Base-by-base conservation (phyloP, 164 flowering plant species). In the Kingdonia uniflora region DNA sequence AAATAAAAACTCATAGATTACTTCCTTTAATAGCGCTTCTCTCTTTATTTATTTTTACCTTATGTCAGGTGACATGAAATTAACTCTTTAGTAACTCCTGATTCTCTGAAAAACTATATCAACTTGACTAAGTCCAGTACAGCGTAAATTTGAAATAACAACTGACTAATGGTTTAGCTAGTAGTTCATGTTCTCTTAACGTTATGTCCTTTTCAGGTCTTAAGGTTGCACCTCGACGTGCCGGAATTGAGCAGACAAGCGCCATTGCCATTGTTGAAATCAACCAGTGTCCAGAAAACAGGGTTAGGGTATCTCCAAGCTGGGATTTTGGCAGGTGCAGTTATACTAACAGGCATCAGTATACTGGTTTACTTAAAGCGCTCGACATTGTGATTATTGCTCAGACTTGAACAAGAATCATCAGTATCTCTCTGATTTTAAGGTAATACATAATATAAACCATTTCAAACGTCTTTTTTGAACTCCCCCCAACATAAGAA, bases 351-450 rank as follows among this genome's bases (percentile, higher is more conserved):
- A 35, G 67, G 82, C 43, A 68, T 87, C 6, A 77, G 87, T 17
- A 62, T 79, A 17, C 16, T 91, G 69, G 75, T 72, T n/a, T 87
- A 87, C 74, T 64, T 81, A 59, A 87, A 75, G 68, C 95, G 96
- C 48, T 26, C 80, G 14, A 68, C 76, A 14, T 33, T 19, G 48
- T 47, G 29, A 47, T 2, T 19, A 29, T 16, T 14, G 2, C 22
- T 2, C 20, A 21, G 48, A 2, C 48, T 44, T 44, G 20, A 44
- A 7, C 20, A 11, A 44, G 19, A 17, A 44, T 21, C n/a, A 16
- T 2, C 12, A 19, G 20, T 4, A 2, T 10, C 20, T 19, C 17
- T 44, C 48, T 44, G 22, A 15, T 44, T 44, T 41, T 44, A 21
- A 5, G 0, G 19, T 44, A 44, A 1, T 11, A 44, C 22, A 44